These are phyloP conservation scores for Globisporangium cystogenes DNA, from an alignment of 352 stramenopile genomes.

Conservation along the genomic window DNA sequence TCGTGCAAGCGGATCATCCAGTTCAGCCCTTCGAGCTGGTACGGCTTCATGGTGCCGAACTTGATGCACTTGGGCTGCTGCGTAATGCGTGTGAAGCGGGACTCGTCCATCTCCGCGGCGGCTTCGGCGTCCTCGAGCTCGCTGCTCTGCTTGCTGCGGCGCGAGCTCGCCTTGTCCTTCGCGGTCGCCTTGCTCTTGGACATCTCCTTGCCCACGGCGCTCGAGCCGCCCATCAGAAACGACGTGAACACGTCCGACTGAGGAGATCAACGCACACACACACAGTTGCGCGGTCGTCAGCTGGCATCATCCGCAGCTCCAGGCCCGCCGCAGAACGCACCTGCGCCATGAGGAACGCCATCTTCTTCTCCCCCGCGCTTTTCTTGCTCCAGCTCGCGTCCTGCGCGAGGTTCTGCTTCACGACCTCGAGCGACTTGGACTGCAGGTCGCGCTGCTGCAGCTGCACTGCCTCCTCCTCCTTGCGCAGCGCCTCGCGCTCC, in stretches of 20 bases:
- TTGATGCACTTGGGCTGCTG: slow-evolving; percentile 81
- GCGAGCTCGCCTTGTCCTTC: slow-evolving; percentile 37
- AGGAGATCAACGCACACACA: background rate
- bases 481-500: slow-evolving; percentile 49
- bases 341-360: slow-evolving; percentile 87
- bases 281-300: background rate
- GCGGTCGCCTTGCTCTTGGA: slow-evolving; percentile 33
- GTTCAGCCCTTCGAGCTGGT: slow-evolving; percentile 85
- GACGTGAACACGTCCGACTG: slow-evolving; percentile 85
- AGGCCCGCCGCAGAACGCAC: no score
- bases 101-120: slow-evolving; percentile 73
- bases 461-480: slow-evolving; percentile 65
- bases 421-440: slow-evolving; percentile 61
- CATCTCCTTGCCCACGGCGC: slow-evolving; percentile 75
- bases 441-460: slow-evolving; percentile 77
- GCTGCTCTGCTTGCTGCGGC: slow-evolving; percentile 43
- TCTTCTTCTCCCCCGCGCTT: slow-evolving; percentile 55
- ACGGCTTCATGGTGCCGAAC: slow-evolving; percentile 87
- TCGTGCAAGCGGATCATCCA: slow-evolving; percentile 94
- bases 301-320: background rate
- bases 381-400: slow-evolving; percentile 47
- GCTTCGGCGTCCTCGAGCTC: slow-evolving; percentile 69
- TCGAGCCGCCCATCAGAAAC: slow-evolving; percentile 83
- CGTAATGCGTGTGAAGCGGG: slow-evolving; percentile 73
- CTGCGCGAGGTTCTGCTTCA: slow-evolving; percentile 56